Evolutionary conservation across 495 filamentous ascomycete species (phyloP), one percentile per base, ranked within the genome.

Genomic region (Xylaria sp.): DNA sequence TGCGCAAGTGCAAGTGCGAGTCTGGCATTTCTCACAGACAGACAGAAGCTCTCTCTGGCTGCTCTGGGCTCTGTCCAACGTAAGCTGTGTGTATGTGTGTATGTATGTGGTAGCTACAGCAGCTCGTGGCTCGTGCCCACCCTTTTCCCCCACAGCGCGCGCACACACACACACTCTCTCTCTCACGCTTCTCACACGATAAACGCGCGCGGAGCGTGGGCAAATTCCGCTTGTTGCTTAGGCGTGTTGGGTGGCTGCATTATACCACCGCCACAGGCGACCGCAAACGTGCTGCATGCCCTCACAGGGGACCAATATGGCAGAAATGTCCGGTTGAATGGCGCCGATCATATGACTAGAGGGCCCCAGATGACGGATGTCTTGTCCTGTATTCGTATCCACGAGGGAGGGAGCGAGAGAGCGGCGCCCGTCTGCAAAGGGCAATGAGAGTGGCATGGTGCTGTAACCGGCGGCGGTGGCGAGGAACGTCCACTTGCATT

Each of bases 321-420:
- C 68, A 84, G 80, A 84, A 84, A 75, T 67, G 68, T 66, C 82
- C 82, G 83, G 82, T 67, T 81, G 77, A 84, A 83, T 79, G 59
- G 67, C 50, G 72, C 58, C 75, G 80, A 85, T 84, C 82, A 83
- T 83, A 83, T 84, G 68, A 70, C 57, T 35, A 43, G 46, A 53
- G 35, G 24, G 5, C 11, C 31, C 68, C 68, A 37, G 57, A 59
- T 37, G 58, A 70, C 68, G 40, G 59, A 44, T 40, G 46, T 52
- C 68, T 44, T 31, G 40, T 44, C 40, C 58, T 41, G 33, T 52
- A 46, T 55, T 70, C 67, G 68, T 63, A 70, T 70, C 37, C 58
- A 55, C 35, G 21, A 21, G 48, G 26, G 35, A 53, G n/a, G 15
- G 43, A 40, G 40, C 21, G 11, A 31, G 48, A 55, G 46, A 31